Evolutionary conservation across 1,284 basidiomycete genomes (phyloP), one percentile per base, ranked within the genome.

Genomic region (Moesziomyces globuligerus): DNA sequence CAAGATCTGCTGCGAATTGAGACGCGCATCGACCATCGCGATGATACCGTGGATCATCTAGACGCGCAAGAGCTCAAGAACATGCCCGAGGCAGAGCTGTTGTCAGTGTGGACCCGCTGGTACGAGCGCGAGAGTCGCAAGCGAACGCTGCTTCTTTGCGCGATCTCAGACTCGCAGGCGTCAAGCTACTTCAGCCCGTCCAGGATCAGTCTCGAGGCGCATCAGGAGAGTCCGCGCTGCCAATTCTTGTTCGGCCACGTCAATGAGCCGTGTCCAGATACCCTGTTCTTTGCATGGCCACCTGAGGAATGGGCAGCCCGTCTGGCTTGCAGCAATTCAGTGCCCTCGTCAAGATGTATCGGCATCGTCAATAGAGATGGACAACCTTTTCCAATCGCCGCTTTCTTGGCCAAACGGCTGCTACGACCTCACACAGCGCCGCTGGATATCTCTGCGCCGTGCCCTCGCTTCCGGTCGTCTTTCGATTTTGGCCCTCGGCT

Each of bases 51-150:
- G 59, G 67, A 70, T 34, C 43, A 45, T 1, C 55, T 70, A 37
- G 52, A 60, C 3, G 21, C 52, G 15, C 24, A 32, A 5, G n/a
- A 41, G 13, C 25, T 70, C 9, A 20, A 42, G 2, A 17, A 32
- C 10, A 20, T 60, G 26, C 20, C 34, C 2, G 52, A 60, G 17
- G 61, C 60, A 38, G 48, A 48, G 2, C 53, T 70, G 7, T 53
- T 52, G 28, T 7, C 20, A 21, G 38, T 52, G 3, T 65, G 56
- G 60, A 41, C 48, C 15, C 51, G 40, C 2, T 70, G 60, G 60
- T 70, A 70, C 42, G 51, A 50, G 29, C 56, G 65, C 40, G 67
- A 70, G 34, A 65, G 61, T 38, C 44, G 53, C 15, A 70, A 70
- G 24, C 37, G 67, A 7, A 56, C 61, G 9, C 39, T 65, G 17